A percentile compares a stretch with the other conserved stretches of the same genome.
phyloP scores from a whole-genome alignment of 1,139 yeast species.

The Hyphopichia pseudoburtonii region DNA sequence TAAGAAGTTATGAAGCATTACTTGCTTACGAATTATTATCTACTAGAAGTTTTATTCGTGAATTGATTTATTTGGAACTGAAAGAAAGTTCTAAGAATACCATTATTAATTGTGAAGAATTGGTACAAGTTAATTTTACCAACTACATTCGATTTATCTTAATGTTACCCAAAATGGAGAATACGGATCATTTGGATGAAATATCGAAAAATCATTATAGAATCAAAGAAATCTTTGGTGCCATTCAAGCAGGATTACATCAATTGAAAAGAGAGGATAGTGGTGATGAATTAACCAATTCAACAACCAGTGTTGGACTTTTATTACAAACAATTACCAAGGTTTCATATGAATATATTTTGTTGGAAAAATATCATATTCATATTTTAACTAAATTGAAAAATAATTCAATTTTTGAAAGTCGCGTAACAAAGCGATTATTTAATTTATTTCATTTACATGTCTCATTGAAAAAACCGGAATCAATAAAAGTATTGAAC shows the following conservation, averaged over 20 bases:
- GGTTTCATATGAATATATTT: constrained; percentile 40
- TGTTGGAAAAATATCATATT: constrained; percentile 42
- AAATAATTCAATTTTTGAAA: constrained; percentile 33
- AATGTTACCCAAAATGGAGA: constrained; percentile 24
- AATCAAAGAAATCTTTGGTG: constrained; percentile 26
- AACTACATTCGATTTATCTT: constrained; percentile 40
- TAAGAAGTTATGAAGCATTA: constrained; percentile 30
- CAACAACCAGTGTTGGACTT: constrained; percentile 16
- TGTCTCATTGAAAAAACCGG: constrained; percentile 11
- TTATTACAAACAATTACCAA: constrained; percentile 35
- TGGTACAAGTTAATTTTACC: constrained; percentile 38
- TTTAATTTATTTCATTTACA: constrained; percentile 21
- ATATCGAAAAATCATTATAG: constrained; percentile 28
- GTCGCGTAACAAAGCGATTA: constrained; percentile 20
- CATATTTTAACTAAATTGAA: constrained; percentile 38
- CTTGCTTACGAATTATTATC: constrained; percentile 33
- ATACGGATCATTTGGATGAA: constrained; percentile 18
- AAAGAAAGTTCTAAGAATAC: constrained; percentile 3
- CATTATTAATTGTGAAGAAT: constrained; percentile 31
- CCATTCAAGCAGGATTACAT: constrained; percentile 27
- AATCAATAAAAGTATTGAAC: constrained; percentile 31
- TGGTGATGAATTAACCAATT: constrained; percentile 22
- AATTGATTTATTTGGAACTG: constrained; percentile 19
- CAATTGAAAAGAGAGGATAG: constrained; percentile 29
- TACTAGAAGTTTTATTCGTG: constrained; percentile 29